Evolutionary conservation across 306 rosid species (phyloP).

Genomic region (Hylodesmum podocarpum): DNA sequence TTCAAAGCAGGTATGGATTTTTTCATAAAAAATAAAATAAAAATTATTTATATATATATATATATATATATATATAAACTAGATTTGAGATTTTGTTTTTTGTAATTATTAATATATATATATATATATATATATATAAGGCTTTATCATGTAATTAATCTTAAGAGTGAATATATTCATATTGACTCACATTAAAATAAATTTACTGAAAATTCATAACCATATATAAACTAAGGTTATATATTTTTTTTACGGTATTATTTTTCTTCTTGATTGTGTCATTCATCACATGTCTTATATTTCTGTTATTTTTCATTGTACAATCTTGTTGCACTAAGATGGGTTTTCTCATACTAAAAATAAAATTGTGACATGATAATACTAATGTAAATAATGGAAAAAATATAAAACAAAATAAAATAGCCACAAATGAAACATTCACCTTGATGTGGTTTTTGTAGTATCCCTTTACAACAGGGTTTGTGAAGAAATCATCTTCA

Average conservation of each 20-base stretch:
- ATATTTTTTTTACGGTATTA: background rate
- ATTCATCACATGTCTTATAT: too few species aligned
- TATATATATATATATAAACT: too few species aligned
- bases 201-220: too few species aligned
- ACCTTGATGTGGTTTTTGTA: constrained; percentile 90
- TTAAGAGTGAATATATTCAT: background rate
- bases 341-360: background rate
- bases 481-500: constrained; percentile 85
- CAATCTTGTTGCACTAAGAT: background rate
- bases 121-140: too few species aligned
- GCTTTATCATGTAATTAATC: too few species aligned
- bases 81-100: too few species aligned
- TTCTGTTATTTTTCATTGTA: background rate
- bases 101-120: too few species aligned
- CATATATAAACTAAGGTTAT: too few species aligned
- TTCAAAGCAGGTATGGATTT: too few species aligned
- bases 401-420: background rate
- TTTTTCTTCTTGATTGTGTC: too few species aligned
- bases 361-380: background rate
- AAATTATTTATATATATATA: too few species aligned
- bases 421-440: background rate
- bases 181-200: background rate
- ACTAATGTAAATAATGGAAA: background rate
- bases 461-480: constrained; percentile 56
- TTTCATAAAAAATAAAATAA: too few species aligned